These are phyloP conservation scores for Chaetomidium leptoderma DNA, from an alignment of 495 filamentous ascomycete species.

Conservation along the genomic window DNA sequence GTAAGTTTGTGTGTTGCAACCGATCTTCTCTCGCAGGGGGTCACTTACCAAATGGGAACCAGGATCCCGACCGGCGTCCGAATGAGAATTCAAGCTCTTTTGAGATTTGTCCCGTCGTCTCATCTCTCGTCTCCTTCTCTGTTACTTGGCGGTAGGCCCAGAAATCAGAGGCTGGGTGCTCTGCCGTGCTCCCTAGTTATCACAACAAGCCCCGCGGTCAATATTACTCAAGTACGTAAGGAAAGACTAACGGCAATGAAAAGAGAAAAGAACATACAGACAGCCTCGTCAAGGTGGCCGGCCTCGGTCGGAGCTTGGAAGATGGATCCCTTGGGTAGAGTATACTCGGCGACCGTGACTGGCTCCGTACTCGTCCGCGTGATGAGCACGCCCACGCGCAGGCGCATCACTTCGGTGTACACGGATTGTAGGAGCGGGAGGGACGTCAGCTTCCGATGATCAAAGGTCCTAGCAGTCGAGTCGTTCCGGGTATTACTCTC, in stretches of 20 bases:
- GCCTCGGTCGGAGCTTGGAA: conserved; percentile 28
- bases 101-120: neutral
- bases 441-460: conserved; percentile 26
- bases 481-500: conserved; percentile 17
- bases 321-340: conserved; percentile 22
- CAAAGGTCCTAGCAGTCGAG: conserved; percentile 11
- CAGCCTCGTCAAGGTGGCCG: conserved; percentile 25
- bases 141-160: conserved; percentile 34
- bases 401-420: conserved; percentile 37
- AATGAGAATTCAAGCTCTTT: conserved; percentile 3
- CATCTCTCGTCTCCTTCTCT: conserved; percentile 6
- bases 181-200: conserved; percentile 19
- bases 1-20: neutral
- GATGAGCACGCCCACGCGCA: conserved; percentile 32
- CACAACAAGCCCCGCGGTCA: neutral
- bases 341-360: conserved; percentile 22
- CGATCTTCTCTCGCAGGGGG: neutral
- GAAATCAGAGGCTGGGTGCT: conserved; percentile 34
- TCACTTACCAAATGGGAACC: conserved; percentile 9
- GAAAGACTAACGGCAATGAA: neutral
- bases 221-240: neutral
- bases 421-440: conserved; percentile 39
- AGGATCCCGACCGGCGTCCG: neutral
- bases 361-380: conserved; percentile 21
- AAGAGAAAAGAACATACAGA: conserved; percentile 15